Percentiles rank a stretch among this genome's conserved stretches.
Evolutionary conservation across 2,329 filamentous ascomycete genomes (phyloP).

Genomic region (Thelonectria blattea): DNA sequence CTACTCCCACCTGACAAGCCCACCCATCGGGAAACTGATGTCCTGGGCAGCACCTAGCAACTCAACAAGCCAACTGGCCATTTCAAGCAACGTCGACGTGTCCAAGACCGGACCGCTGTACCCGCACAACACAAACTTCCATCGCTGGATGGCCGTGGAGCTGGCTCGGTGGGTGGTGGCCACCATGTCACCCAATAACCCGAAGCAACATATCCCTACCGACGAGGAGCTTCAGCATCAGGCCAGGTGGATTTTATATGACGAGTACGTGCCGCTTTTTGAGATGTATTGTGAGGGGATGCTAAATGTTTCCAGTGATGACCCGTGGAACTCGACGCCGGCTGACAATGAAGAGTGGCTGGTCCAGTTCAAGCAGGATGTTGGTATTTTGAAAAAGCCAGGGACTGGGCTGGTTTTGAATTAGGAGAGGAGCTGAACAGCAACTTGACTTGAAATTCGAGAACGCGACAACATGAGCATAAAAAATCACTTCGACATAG

Average conservation of each 20-base stretch:
- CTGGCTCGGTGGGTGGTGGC: conserved; percentile 19
- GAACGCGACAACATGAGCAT: no score
- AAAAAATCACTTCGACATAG: no score
- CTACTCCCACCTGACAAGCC: not conserved
- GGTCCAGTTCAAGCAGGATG: conserved; percentile 30
- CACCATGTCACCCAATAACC: conserved; percentile 26
- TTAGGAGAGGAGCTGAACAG: no score
- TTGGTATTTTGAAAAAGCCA: conserved; percentile 19
- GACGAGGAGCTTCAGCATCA: conserved; percentile 25
- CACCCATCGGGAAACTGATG: not conserved
- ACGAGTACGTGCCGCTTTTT: not conserved
- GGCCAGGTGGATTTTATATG: conserved; percentile 19
- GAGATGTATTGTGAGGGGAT: not conserved
- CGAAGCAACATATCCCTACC: conserved; percentile 21
- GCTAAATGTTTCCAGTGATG: not conserved
- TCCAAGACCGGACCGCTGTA: not conserved
- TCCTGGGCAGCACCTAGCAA: not conserved
- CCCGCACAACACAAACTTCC: conserved; percentile 6
- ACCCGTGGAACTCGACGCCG: conserved; percentile 30
- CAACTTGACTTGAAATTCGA: no score
- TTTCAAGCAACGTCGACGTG: not conserved
- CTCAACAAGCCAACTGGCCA: not conserved
- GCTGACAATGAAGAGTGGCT: conserved; percentile 33
- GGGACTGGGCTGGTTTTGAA: not conserved
- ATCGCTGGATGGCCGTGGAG: conserved; percentile 18